phyloP scores from a whole-genome alignment of 2,329 filamentous ascomycete species.

The Nigrospora oryzae region DNA sequence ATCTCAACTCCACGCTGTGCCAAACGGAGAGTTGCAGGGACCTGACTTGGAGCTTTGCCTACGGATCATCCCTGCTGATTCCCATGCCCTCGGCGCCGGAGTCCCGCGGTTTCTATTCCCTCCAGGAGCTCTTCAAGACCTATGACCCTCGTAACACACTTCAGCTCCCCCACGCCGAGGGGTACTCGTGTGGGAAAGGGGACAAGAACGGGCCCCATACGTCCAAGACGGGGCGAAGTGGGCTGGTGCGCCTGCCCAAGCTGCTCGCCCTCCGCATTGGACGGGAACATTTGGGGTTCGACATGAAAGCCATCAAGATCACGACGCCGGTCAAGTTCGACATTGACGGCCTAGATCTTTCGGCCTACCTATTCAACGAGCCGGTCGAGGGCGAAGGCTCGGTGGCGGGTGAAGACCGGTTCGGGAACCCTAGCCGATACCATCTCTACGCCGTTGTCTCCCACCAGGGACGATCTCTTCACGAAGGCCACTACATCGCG shows the following conservation, averaged over 20 bases:
- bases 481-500: constrained; percentile 73
- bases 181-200: constrained; percentile 15
- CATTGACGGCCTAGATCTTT: constrained; percentile 56
- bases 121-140: no score
- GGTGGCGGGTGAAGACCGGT: constrained; percentile 24
- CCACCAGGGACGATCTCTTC: constrained; percentile 60
- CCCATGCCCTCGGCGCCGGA: no score
- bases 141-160: no score
- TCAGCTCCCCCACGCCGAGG: no score
- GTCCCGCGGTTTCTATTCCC: no score
- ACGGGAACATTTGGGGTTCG: constrained; percentile 26
- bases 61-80: no score
- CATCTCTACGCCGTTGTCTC: constrained; percentile 80
- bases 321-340: constrained; percentile 69
- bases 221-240: not conserved
- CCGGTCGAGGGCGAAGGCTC: constrained; percentile 8
- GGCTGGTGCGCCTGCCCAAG: constrained; percentile 67
- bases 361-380: constrained; percentile 21
- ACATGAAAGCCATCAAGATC: constrained; percentile 43
- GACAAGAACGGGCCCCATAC: constrained; percentile 32
- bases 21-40: constrained; percentile 58
- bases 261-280: constrained; percentile 62
- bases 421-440: constrained; percentile 58
- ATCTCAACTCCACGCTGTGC: no score
- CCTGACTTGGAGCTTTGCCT: constrained; percentile 44